Evolutionary conservation across 164 flowering plant species (phyloP), one percentile per base, ranked within the genome.

Genomic region (Chloranthus sessilifolius): DNA sequence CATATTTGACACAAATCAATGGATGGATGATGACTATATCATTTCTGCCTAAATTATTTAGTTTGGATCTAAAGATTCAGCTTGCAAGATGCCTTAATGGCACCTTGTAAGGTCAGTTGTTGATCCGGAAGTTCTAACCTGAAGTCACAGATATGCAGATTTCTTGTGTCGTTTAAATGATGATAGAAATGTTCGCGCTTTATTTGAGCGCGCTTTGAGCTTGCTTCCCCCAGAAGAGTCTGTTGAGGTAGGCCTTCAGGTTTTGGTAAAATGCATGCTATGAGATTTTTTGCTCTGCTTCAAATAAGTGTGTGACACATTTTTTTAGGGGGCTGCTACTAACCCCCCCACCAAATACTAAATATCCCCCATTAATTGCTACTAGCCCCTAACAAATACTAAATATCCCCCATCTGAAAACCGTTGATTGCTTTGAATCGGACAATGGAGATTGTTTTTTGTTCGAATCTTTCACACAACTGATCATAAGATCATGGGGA

Each of bases 151-250:
- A 47, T 88, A 88, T 76, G 92, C 94, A 64, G 98, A 88, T 65
- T 91, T 91, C 57, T 77, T 91, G 70, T 78, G 75, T 34, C 92
- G 92, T 21, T 70, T 91, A 67, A 91, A 88, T 74, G 98, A 91
- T 77, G 96, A 91, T 61, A 76, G 89, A 63, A 91, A 91, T 62
- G 80, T 85, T 19, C 76, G 95, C 28, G 98, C 96, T 44, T 73
- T 91, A 50, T 91, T 91, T 75, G 96, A 91, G 68, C 75, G 98
- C n/a, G 92, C 95, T 11, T 61, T 91, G 59, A 88, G 86, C 63
- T 71, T 88, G 27, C 88, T 91, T 28, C 95, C 95, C 14, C 74
- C 85, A 7, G 85, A 85, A 58, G 81, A 78, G 49, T 85, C 98
- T 60, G 71, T 77, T 27, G 96, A 88, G 96, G 98, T 88, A 56